A percentile compares a stretch with the other conserved stretches of the same genome.
These are phyloP conservation scores for Colletotrichum brevisporum DNA, from an alignment of 2,329 filamentous ascomycete genomes.

Conservation along the genomic window DNA sequence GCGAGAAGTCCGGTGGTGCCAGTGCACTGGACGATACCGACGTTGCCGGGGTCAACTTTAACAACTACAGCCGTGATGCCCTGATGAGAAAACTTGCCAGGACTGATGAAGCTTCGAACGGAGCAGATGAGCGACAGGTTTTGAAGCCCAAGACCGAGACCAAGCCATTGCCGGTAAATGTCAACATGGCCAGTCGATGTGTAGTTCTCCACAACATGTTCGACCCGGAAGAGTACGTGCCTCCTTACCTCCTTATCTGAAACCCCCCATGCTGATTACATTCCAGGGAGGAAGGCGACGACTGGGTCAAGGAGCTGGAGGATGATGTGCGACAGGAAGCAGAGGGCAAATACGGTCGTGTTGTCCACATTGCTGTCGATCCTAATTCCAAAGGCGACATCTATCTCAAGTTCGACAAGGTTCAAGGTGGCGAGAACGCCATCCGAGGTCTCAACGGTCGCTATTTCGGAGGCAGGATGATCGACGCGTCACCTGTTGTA, in stretches of 20 bases:
- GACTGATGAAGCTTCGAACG: conserved; percentile 83
- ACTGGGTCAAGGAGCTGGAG: conserved; percentile 94
- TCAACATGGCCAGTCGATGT: conserved; percentile 93
- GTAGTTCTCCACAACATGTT: conserved; percentile 97
- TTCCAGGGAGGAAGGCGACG: conserved; percentile 84
- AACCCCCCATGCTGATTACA: conserved; percentile 49
- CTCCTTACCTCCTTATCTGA: background rate
- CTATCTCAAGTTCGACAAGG: conserved; percentile 97
- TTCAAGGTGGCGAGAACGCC: conserved; percentile 95
- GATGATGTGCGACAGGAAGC: conserved; percentile 94
- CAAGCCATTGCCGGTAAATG: conserved; percentile 85
- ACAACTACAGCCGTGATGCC: conserved; percentile 98
- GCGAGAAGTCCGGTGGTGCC: conserved; percentile 90
- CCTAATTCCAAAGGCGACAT: conserved; percentile 95
- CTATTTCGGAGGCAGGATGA: conserved; percentile 93
- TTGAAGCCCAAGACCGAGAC: conserved; percentile 84
- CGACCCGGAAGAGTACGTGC: conserved; percentile 86
- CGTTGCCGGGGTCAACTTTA: conserved; percentile 98
- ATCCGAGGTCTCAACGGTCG: conserved; percentile 98
- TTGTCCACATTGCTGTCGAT: conserved; percentile 97
- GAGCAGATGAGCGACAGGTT: conserved; percentile 78
- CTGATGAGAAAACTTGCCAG: conserved; percentile 99
- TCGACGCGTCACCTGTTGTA: conserved; percentile 95
- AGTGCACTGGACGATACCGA: conserved; percentile 98
- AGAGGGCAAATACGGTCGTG: conserved; percentile 94